Evolutionary conservation across 2,329 filamentous ascomycete species (phyloP).

Genomic region (Ascomycota sp.): DNA sequence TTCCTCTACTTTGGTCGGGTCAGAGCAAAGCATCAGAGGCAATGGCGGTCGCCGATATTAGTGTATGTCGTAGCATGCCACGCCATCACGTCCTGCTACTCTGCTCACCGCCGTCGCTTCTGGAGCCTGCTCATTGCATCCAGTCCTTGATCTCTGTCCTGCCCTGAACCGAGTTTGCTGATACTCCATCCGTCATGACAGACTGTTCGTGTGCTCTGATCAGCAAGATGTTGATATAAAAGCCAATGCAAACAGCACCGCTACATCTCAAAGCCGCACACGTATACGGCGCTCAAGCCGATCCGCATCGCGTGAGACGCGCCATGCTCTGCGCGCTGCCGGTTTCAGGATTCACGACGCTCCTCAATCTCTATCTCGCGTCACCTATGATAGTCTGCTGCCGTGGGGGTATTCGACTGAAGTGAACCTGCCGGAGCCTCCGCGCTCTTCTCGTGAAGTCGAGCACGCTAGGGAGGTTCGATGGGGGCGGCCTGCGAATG

Average conservation of each 20-base stretch:
- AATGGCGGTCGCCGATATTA: too few relatives aligned
- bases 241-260: conserved; percentile 9
- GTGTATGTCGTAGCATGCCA: too few relatives aligned
- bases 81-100: neutral
- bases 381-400: conserved; percentile 3
- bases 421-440: neutral
- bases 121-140: neutral
- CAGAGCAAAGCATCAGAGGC: too few relatives aligned
- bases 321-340: conserved; percentile 5
- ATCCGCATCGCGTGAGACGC: conserved; percentile 11
- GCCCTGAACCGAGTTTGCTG: conserved; percentile 1
- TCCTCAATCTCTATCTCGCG: conserved; percentile 6
- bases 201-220: conserved; percentile 23
- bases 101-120: neutral
- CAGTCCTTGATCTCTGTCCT: neutral
- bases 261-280: conserved; percentile 14
- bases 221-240: conserved; percentile 20
- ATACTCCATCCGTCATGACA: conserved; percentile 7
- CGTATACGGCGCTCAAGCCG: conserved; percentile 18
- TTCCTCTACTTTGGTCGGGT: neutral
- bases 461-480: conserved; percentile 1
- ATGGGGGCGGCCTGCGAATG: neutral
- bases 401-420: conserved; percentile 6
- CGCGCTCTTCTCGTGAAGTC: conserved; percentile 1
- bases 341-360: conserved; percentile 9